Evolutionary conservation across 1,284 basidiomycete genomes (phyloP).

Genomic region (Cerrena zonata): DNA sequence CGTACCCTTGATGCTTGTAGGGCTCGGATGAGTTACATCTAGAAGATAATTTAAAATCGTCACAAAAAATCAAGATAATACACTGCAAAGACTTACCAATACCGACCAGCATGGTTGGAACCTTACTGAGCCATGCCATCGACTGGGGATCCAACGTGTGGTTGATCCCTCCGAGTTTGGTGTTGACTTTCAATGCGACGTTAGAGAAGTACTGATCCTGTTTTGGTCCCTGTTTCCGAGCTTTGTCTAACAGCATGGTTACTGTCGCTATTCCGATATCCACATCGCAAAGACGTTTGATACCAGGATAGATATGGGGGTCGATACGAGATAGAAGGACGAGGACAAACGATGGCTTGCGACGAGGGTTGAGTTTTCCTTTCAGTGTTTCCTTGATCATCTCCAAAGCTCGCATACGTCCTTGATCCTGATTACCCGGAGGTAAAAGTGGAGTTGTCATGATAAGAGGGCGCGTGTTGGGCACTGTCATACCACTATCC

Average conservation of each 20-base stretch:
- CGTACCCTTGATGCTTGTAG: constrained; percentile 48
- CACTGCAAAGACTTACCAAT: constrained; percentile 34
- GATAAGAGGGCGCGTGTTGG: constrained; percentile 33
- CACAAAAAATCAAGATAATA: neutral
- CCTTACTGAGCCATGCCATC: constrained; percentile 58
- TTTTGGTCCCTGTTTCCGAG: constrained; percentile 43
- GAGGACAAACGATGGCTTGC: constrained; percentile 53
- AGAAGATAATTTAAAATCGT: neutral
- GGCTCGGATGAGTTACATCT: constrained; percentile 71
- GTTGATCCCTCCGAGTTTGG: constrained; percentile 74
- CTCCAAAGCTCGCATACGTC: constrained; percentile 36
- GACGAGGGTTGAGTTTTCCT: constrained; percentile 20
- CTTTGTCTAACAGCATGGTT: constrained; percentile 58
- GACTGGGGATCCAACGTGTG: constrained; percentile 53
- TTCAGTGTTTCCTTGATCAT: constrained; percentile 37
- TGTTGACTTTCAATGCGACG: constrained; percentile 59
- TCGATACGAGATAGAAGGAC: constrained; percentile 60
- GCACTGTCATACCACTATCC: constrained; percentile 48
- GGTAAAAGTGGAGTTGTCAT: constrained; percentile 29
- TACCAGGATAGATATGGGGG: constrained; percentile 67
- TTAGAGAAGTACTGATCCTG: constrained; percentile 77
- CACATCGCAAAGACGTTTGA: constrained; percentile 70
- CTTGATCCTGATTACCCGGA: constrained; percentile 32
- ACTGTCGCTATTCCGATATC: constrained; percentile 64
- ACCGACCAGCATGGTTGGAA: constrained; percentile 73